Evolutionary conservation across 2,329 filamentous ascomycete genomes (phyloP).

Genomic region (Aspergillus sp.): DNA sequence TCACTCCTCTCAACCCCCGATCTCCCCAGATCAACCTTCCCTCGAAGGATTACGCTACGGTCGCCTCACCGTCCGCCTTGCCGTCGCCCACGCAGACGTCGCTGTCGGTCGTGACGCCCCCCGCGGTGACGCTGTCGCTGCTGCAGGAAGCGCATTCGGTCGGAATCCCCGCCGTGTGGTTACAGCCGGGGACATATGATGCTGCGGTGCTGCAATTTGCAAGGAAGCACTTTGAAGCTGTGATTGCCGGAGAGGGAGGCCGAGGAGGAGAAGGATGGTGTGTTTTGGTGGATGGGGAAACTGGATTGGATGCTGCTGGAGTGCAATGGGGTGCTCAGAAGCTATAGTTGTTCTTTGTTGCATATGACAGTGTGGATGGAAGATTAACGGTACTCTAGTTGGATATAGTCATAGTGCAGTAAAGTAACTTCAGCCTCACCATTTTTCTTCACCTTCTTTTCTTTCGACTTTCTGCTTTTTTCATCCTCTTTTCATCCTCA

Average conservation of each 20-base stretch:
- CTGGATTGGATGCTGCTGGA: conserved; percentile 49
- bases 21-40: conserved; percentile 58
- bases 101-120: conserved; percentile 82
- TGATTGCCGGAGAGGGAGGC: conserved; percentile 60
- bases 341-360: conserved; percentile 20
- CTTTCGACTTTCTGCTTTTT: not conserved
- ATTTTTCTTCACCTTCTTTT: conserved; percentile 2
- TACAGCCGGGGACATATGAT: conserved; percentile 87
- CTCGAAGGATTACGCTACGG: conserved; percentile 54
- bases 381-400: too few species aligned
- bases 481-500: not conserved
- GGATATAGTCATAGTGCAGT: not conserved
- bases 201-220: conserved; percentile 67
- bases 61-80: conserved; percentile 60
- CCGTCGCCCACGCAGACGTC: conserved; percentile 62
- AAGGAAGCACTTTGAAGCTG: conserved; percentile 60
- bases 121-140: conserved; percentile 64
- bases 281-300: conserved; percentile 76
- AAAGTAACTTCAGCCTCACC: conserved; percentile 3
- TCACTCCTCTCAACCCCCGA: conserved; percentile 76
- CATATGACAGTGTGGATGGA: too few species aligned
- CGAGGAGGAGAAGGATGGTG: conserved; percentile 72
- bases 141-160: conserved; percentile 69
- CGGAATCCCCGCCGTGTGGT: conserved; percentile 70
- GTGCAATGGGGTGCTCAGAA: conserved; percentile 42